Base-by-base conservation (phyloP, 306 rosid species). In the Amphicarpaea edgeworthii region DNA sequence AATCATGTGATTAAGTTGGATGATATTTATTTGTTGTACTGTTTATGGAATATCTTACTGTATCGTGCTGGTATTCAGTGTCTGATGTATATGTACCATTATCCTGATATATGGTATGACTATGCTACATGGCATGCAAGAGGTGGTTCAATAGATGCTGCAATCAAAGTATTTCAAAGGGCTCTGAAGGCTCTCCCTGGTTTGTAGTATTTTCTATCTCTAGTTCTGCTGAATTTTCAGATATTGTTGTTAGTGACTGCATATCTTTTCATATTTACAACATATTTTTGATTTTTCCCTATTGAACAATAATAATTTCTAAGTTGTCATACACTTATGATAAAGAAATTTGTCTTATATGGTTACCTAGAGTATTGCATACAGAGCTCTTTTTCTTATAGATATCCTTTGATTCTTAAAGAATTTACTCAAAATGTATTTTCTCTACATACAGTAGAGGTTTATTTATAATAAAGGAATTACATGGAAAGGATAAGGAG, bases 151-250 rank as follows among this genome's bases (percentile, higher is more conserved):
- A 76, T 89, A 82, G 98, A 95, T 83, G 88, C 97, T 60, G 98
- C 98, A 81, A 86, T 90, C 84, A 95, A 95, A 90, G 92, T 95
- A 46, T 92, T 95, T 85, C 98, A 92, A 85, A 90, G 98, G 62
- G 86, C 98, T 67, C 68, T 88, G 83, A 95, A 92, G 90, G 98
- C 96, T 85, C 97, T 92, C 76, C 98, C 98, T 60, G 96, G 98
- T 91, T 70, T 49, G 84, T 78, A 30, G 23, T 53, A 67, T 43
- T 76, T 64, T 63, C 81, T 28, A 61, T 81, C 66, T 66, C 75
- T 49, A 47, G 32, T 40, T 57, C 28, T 41, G 23, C 32, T 40
- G 43, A 72, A 26, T 76, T 78, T 78, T 58, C 40, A 30, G 20
- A 50, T 46, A 34, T 57, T 41, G 26, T 78, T 45, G 12, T 58